Percentiles rank a stretch among this genome's conserved stretches.
These are phyloP conservation scores for Porcisia hertigi DNA, from an alignment of 208 protist genomes.

Conservation along the genomic window DNA sequence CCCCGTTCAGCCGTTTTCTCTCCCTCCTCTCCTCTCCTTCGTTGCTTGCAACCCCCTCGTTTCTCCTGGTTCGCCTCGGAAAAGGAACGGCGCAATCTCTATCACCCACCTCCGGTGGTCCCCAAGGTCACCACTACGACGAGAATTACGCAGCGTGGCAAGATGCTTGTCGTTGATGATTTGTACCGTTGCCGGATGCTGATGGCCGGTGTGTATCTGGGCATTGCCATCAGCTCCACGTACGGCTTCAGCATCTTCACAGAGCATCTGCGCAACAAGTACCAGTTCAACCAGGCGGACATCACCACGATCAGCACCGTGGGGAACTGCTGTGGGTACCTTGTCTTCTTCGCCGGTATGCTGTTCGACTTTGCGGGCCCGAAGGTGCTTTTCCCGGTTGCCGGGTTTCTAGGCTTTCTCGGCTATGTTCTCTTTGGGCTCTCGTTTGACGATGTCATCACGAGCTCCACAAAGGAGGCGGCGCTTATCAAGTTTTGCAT, in stretches of 20 bases:
- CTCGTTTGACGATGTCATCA: conserved; percentile 59
- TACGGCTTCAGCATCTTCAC: conserved; percentile 83
- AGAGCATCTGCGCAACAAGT: conserved; percentile 49
- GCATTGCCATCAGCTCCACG: conserved; percentile 65
- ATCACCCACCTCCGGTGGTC: too few relatives aligned
- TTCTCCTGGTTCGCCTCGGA: too few relatives aligned
- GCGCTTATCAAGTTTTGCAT: conserved; percentile 60
- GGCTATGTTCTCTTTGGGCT: conserved; percentile 73
- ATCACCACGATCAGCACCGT: conserved; percentile 88
- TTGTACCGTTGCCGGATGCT: conserved; percentile 77
- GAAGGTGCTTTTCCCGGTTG: conserved; percentile 46
- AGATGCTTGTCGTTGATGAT: conserved; percentile 65
- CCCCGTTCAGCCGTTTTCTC: conserved; percentile 13
- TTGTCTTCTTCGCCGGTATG: conserved; percentile 63
- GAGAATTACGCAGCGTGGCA: conserved; percentile 7
- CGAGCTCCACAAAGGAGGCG: conserved; percentile 31
- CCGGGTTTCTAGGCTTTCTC: conserved; percentile 44
- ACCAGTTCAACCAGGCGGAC: conserved; percentile 61
- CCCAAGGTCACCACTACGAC: background rate
- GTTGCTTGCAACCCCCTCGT: background rate
- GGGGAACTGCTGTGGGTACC: conserved; percentile 65
- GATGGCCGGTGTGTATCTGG: conserved; percentile 63
- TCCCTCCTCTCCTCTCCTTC: background rate
- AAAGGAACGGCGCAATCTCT: too few relatives aligned
- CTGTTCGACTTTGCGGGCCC: conserved; percentile 78